Evolutionary conservation across 2,329 filamentous ascomycete genomes (phyloP).

Genomic region (Paracoccidioides brasiliensis): DNA sequence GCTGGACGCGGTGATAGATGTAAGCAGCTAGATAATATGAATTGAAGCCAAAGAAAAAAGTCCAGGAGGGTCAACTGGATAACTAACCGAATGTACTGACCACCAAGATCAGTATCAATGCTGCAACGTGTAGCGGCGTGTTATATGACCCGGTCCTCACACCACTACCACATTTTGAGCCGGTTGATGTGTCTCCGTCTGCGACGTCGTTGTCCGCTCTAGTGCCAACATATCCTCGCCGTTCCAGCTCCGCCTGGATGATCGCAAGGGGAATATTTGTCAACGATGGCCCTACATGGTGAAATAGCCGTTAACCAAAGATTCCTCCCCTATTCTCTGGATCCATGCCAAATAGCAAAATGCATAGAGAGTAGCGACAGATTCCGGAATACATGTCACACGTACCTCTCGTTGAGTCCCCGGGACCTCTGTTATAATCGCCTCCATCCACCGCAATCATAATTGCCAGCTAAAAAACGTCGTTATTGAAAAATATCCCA

Average conservation of each 20-base stretch:
- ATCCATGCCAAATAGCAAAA: neutral
- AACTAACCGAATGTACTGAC: constrained; percentile 33
- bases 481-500: neutral
- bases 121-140: constrained; percentile 53
- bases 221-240: constrained; percentile 3
- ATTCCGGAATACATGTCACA: neutral
- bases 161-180: constrained; percentile 24
- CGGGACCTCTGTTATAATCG: neutral
- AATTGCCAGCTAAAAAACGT: neutral
- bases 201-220: neutral
- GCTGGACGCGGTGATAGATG: constrained; percentile 23
- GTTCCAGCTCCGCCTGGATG: constrained; percentile 21
- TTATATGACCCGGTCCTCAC: constrained; percentile 41
- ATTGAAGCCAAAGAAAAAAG: neutral
- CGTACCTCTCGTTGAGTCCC: neutral
- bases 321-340: neutral
- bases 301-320: neutral
- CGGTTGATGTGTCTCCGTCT: constrained; percentile 5
- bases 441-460: neutral
- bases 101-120: constrained; percentile 51
- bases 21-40: neutral
- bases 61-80: constrained; percentile 3
- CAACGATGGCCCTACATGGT: constrained; percentile 9
- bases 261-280: constrained; percentile 22
- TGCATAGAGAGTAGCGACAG: too few relatives aligned